A percentile compares a stretch with the other conserved stretches of the same genome.
Conservation (phyloP, 768 basidiomycete species). For the Melanogaster broomeanus region DNA sequence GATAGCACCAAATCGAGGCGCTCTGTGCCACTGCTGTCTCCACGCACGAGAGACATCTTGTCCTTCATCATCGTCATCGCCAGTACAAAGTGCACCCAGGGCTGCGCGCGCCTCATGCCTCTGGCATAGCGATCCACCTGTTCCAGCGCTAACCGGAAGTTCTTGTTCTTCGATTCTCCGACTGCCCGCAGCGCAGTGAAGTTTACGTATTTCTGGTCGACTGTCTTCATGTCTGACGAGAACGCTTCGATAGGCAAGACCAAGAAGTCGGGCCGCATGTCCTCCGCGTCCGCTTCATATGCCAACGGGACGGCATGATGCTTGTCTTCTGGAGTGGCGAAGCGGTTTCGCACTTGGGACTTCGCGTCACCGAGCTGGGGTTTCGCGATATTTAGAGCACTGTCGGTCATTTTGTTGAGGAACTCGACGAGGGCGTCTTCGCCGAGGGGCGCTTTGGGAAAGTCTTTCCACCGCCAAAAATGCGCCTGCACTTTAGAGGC, state of each 20-base stretch:
- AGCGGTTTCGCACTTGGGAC: no score
- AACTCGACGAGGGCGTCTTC: no score
- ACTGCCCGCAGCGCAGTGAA: slow-evolving; percentile 7
- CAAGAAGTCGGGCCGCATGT: slow-evolving; percentile 9
- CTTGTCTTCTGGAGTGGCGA: no score
- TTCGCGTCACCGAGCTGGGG: no score
- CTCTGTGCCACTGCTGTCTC: slow-evolving; percentile 13
- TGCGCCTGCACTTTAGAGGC: no score
- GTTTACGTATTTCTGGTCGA: slow-evolving; percentile 5
- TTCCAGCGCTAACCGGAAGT: not conserved
- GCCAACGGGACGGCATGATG: no score
- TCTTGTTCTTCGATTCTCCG: slow-evolving; percentile 7
- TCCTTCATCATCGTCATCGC: slow-evolving; percentile 3
- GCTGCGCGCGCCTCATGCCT: slow-evolving; percentile 3
- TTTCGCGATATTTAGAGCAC: no score
- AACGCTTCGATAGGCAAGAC: slow-evolving; percentile 16
- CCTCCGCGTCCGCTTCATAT: slow-evolving; percentile 2
- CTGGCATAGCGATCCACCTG: slow-evolving; percentile 7
- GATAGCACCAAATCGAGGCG: slow-evolving; percentile 1
- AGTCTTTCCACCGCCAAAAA: no score
- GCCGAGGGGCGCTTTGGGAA: no score
- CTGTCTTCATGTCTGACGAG: not conserved
- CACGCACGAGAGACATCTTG: slow-evolving; percentile 5
- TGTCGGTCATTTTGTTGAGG: no score
- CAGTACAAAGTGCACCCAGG: slow-evolving; percentile 10